Conservation (phyloP, 1,284 basidiomycete genomes). For the Baeospora myosura region DNA sequence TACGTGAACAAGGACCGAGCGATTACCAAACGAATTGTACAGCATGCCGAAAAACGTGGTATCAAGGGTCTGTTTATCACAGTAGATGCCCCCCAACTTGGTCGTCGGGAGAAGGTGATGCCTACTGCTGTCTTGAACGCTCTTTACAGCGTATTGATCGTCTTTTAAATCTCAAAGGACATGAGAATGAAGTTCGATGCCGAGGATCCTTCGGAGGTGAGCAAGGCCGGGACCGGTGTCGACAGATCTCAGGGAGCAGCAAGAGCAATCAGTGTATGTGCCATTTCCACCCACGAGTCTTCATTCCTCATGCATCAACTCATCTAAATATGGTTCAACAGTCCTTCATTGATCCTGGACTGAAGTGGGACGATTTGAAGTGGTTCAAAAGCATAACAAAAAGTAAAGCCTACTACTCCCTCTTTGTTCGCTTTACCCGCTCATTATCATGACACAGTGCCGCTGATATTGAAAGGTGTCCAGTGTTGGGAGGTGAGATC, state of each 20-base stretch:
- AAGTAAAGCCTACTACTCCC: slow-evolving; percentile 36
- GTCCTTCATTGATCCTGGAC: slow-evolving; percentile 89
- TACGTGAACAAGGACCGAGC: slow-evolving; percentile 83
- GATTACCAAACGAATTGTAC: slow-evolving; percentile 77
- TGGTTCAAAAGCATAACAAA: slow-evolving; percentile 89
- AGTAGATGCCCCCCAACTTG: slow-evolving; percentile 89
- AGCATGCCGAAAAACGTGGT: slow-evolving; percentile 78
- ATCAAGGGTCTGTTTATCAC: slow-evolving; percentile 86
- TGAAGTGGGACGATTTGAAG: slow-evolving; percentile 81
- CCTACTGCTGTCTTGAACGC: background rate
- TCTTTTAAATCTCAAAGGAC: slow-evolving; percentile 55
- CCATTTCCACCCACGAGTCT: slow-evolving; percentile 1
- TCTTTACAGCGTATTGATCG: background rate
- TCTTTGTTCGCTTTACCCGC: slow-evolving; percentile 1
- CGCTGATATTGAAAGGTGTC: slow-evolving; percentile 87
- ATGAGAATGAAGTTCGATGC: slow-evolving; percentile 96
- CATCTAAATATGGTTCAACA: slow-evolving; percentile 23
- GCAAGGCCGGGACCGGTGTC: slow-evolving; percentile 49
- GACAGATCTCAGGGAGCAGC: slow-evolving; percentile 89
- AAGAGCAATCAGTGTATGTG: slow-evolving; percentile 80
- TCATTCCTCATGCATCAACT: slow-evolving; percentile 5
- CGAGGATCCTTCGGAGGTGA: slow-evolving; percentile 69
- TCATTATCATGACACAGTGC: slow-evolving; percentile 58
- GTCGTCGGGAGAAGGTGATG: slow-evolving; percentile 73
- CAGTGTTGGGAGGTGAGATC: slow-evolving; percentile 77